Conservation (phyloP, 495 filamentous ascomycete species). For the Melanomma pulvis-pyrius region DNA sequence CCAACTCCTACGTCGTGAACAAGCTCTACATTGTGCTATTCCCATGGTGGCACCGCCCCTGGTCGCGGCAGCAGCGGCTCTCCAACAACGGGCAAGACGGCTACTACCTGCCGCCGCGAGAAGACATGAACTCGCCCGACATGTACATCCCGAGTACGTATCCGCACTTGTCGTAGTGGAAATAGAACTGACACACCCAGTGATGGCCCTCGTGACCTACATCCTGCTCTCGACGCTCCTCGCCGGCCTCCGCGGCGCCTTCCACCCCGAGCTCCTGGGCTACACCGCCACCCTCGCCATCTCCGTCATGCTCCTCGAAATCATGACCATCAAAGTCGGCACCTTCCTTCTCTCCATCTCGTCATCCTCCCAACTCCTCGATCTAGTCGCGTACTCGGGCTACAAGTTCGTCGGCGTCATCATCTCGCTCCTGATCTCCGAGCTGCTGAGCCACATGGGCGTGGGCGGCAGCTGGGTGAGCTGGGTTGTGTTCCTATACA, state of each 20-base stretch:
- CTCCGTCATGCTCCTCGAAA: slow-evolving; percentile 80
- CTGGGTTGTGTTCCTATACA: slow-evolving; percentile 88
- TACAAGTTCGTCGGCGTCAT: slow-evolving; percentile 99
- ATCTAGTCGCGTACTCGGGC: slow-evolving; percentile 92
- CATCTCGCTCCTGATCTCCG: slow-evolving; percentile 74
- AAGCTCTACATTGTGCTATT: slow-evolving; percentile 80
- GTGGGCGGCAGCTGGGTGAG: slow-evolving; percentile 85
- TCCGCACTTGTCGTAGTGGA: background rate
- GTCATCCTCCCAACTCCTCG: slow-evolving; percentile 82
- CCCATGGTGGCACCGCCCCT: slow-evolving; percentile 95
- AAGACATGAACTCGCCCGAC: slow-evolving; percentile 96
- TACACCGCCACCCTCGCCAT: slow-evolving; percentile 83
- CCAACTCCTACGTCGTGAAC: slow-evolving; percentile 48
- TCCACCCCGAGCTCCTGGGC: slow-evolving; percentile 91
- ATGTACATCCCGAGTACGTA: slow-evolving; percentile 84
- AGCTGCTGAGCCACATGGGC: slow-evolving; percentile 59
- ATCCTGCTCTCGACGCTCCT: slow-evolving; percentile 88
- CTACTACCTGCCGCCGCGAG: slow-evolving; percentile 90
- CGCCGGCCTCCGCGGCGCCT: slow-evolving; percentile 87
- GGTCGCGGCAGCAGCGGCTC: slow-evolving; percentile 75
- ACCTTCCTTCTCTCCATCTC: slow-evolving; percentile 91
- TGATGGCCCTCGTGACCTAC: slow-evolving; percentile 94
- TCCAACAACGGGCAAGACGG: slow-evolving; percentile 62
- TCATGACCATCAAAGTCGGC: slow-evolving; percentile 84
- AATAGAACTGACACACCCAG: slow-evolving; percentile 33